phyloP scores from a whole-genome alignment of 345 rosid genomes.

The Ceriops decandra region DNA sequence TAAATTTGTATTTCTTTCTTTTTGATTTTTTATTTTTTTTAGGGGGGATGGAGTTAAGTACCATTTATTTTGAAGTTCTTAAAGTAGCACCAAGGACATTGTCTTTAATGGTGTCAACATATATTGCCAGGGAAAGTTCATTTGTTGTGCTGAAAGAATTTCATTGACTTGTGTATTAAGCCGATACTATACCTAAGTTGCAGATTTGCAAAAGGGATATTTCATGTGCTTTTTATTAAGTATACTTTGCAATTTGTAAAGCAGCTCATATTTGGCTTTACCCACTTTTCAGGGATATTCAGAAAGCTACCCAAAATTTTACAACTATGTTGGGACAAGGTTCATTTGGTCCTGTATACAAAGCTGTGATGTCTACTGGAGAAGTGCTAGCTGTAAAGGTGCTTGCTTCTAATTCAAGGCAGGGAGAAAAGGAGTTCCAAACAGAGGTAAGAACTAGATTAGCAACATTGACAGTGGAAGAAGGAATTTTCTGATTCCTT shows the following conservation, averaged over 20 bases:
- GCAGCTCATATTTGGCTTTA: background rate
- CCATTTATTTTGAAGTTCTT: too few relatives aligned
- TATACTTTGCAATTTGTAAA: conserved; percentile 1
- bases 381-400: conserved; percentile 79
- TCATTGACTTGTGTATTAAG: too few relatives aligned
- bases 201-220: too few relatives aligned
- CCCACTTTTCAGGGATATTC: conserved; percentile 62
- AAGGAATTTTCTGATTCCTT: background rate
- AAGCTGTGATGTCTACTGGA: conserved; percentile 64
- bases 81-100: too few relatives aligned
- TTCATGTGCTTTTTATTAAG: background rate
- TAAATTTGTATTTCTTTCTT: too few relatives aligned
- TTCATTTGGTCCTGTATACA: conserved; percentile 92
- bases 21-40: too few relatives aligned
- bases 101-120: too few relatives aligned
- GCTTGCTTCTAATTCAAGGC: conserved; percentile 83
- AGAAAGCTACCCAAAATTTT: conserved; percentile 87
- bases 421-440: conserved; percentile 91
- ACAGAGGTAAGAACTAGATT: conserved; percentile 59
- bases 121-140: too few relatives aligned
- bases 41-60: too few relatives aligned
- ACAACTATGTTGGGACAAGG: conserved; percentile 85
- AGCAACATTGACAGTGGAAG: background rate
- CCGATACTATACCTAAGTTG: too few relatives aligned
- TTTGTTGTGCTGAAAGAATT: too few relatives aligned